Conservation (phyloP, 2,329 filamentous ascomycete genomes). For the Aspergillus brasiliensis region DNA sequence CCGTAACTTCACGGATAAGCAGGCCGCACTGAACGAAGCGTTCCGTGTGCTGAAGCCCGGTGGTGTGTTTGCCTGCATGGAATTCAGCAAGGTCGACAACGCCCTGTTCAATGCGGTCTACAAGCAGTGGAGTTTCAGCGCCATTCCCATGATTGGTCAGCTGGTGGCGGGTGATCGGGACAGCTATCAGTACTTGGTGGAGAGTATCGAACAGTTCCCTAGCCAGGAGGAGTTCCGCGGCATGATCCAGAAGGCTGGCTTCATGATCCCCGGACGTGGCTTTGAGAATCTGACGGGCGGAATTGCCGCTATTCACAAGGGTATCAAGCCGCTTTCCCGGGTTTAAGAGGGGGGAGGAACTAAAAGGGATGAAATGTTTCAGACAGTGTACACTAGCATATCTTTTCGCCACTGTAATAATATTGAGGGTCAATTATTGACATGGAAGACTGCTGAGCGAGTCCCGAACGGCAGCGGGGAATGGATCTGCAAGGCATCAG, state of each 20-base stretch:
- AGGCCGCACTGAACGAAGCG: constrained; percentile 77
- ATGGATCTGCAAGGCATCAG: constrained; percentile 8
- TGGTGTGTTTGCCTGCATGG: constrained; percentile 92
- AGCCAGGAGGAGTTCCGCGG: constrained; percentile 78
- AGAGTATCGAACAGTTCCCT: constrained; percentile 94
- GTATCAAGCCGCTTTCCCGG: constrained; percentile 69
- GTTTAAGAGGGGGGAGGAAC: constrained; percentile 1
- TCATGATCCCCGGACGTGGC: constrained; percentile 76
- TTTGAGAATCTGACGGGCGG: constrained; percentile 92
- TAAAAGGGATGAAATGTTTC: background rate
- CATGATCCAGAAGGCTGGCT: constrained; percentile 66
- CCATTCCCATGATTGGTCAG: constrained; percentile 94
- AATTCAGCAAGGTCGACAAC: constrained; percentile 86
- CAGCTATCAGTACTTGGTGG: constrained; percentile 97
- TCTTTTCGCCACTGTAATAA: background rate
- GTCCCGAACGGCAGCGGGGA: background rate
- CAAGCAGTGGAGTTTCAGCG: constrained; percentile 93
- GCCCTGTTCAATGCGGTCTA: constrained; percentile 81
- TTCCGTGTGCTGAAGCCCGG: constrained; percentile 89
- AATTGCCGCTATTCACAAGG: constrained; percentile 94
- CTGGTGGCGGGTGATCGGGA: constrained; percentile 90
- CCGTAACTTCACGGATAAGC: constrained; percentile 93
- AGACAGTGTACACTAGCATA: background rate
- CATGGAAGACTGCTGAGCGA: background rate
- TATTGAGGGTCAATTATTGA: background rate